phyloP scores from a whole-genome alignment of 192 early-diverging fungal species.

The Linnemannia elongata region DNA sequence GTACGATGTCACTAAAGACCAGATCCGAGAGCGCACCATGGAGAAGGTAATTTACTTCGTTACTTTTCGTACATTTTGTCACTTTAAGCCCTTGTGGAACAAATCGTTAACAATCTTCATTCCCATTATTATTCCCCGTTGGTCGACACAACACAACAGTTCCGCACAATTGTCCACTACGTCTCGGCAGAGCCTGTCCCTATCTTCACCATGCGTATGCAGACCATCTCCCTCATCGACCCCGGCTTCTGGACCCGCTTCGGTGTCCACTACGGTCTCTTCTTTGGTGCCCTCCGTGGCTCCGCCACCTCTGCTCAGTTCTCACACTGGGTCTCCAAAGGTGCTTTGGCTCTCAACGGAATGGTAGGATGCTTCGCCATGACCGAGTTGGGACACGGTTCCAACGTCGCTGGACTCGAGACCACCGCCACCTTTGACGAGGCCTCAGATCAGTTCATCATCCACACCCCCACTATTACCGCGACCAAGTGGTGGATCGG shows the following conservation, averaged over 20 bases:
- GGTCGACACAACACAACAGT: slow-evolving; percentile 28
- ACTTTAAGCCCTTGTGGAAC: background rate
- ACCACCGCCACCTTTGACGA: slow-evolving; percentile 93
- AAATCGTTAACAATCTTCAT: background rate
- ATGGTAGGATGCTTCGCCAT: slow-evolving; percentile 93
- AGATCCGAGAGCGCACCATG: slow-evolving; percentile 89
- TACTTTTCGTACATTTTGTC: background rate
- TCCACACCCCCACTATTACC: slow-evolving; percentile 82
- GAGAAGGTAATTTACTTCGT: slow-evolving; percentile 68
- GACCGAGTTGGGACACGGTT: slow-evolving; percentile 93
- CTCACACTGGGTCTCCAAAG: slow-evolving; percentile 87
- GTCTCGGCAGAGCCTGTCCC: slow-evolving; percentile 79
- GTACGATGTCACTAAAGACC: slow-evolving; percentile 79
- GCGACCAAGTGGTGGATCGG: slow-evolving; percentile 99
- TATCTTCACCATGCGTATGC: slow-evolving; percentile 82
- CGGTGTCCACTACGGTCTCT: slow-evolving; percentile 92
- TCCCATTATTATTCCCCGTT: background rate
- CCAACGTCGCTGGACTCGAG: slow-evolving; percentile 91
- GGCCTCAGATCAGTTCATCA: slow-evolving; percentile 87
- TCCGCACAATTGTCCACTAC: slow-evolving; percentile 77
- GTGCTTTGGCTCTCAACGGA: slow-evolving; percentile 84
- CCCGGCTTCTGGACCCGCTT: slow-evolving; percentile 94
- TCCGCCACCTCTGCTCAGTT: slow-evolving; percentile 89
- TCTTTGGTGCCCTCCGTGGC: slow-evolving; percentile 88
- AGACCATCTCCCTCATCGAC: slow-evolving; percentile 84